phyloP scores from a whole-genome alignment of 2,329 filamentous ascomycete genomes.

The Trichoderma sp. region DNA sequence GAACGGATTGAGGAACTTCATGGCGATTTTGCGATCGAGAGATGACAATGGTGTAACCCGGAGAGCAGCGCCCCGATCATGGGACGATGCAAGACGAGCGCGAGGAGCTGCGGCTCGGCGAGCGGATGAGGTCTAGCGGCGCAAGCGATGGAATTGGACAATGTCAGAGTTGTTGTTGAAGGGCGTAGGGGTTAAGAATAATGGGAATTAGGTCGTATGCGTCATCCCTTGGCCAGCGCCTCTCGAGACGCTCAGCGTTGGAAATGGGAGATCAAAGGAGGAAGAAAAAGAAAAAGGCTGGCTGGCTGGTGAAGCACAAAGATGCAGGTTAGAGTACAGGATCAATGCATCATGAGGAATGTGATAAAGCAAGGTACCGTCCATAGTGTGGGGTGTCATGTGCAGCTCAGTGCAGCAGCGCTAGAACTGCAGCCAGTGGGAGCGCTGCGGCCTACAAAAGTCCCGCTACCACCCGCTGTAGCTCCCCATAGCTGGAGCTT shows the following conservation, averaged over 20 bases:
- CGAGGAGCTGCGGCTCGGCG: neutral
- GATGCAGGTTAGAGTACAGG: neutral
- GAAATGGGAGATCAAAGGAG: neutral
- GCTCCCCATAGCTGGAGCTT: neutral
- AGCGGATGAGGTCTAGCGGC: neutral
- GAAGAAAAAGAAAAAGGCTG: neutral
- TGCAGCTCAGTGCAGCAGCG: slow-evolving; percentile 1
- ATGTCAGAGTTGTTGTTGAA: neutral
- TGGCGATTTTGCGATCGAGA: slow-evolving; percentile 20
- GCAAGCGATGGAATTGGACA: neutral
- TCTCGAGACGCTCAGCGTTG: slow-evolving; percentile 5
- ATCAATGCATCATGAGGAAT: neutral
- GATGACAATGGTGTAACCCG: neutral
- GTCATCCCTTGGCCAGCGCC: slow-evolving; percentile 3
- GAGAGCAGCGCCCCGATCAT: neutral
- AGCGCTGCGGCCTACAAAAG: slow-evolving; percentile 9
- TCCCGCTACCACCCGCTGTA: neutral
- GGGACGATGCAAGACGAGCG: neutral
- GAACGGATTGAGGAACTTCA: slow-evolving; percentile 55
- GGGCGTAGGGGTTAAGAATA: neutral
- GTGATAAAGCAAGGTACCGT: slow-evolving; percentile 5
- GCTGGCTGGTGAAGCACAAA: neutral
- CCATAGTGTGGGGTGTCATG: slow-evolving; percentile 2
- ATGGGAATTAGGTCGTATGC: neutral
- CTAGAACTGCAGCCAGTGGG: neutral